Conservation (phyloP, 2,329 filamentous ascomycete genomes). For the Talaromyces sp. region DNA sequence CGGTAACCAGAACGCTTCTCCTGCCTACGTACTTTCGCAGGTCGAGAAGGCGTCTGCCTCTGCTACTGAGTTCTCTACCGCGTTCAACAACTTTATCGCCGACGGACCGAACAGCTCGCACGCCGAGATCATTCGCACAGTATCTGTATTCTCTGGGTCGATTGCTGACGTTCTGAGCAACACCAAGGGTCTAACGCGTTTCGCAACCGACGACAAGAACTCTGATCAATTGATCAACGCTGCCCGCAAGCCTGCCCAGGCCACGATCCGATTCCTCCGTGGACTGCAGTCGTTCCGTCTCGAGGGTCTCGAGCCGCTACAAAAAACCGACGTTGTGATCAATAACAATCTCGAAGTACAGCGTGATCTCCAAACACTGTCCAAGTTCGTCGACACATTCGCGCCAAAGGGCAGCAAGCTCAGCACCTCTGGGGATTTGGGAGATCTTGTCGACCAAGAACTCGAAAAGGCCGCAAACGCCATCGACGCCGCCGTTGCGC, state of each 20-base stretch:
- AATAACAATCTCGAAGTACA: slow-evolving; percentile 96
- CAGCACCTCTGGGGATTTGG: slow-evolving; percentile 72
- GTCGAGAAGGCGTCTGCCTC: slow-evolving; percentile 94
- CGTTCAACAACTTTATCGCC: slow-evolving; percentile 97
- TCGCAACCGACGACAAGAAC: slow-evolving; percentile 94
- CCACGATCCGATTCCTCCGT: slow-evolving; percentile 92
- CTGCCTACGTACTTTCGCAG: slow-evolving; percentile 89
- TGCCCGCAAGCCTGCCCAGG: slow-evolving; percentile 75
- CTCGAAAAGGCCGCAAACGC: slow-evolving; percentile 90
- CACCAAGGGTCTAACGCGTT: slow-evolving; percentile 87
- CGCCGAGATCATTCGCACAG: slow-evolving; percentile 84
- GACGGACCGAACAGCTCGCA: slow-evolving; percentile 89
- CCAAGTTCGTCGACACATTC: slow-evolving; percentile 87
- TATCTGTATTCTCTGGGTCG: slow-evolving; percentile 83
- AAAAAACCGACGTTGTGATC: slow-evolving; percentile 96
- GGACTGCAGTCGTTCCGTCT: slow-evolving; percentile 89
- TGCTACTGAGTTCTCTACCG: slow-evolving; percentile 93
- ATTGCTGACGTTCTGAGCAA: slow-evolving; percentile 93
- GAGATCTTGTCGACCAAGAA: slow-evolving; percentile 87
- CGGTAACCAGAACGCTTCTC: slow-evolving; percentile 95
- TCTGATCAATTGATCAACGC: slow-evolving; percentile 77
- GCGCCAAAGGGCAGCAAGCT: slow-evolving; percentile 83
- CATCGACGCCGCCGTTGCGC: slow-evolving; percentile 84
- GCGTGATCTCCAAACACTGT: slow-evolving; percentile 86
- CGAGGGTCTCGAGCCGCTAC: slow-evolving; percentile 80